Percentiles rank a stretch among this genome's conserved stretches.
Conservation (phyloP, 2,329 filamentous ascomycete species). For the Hypoxylon sp. region DNA sequence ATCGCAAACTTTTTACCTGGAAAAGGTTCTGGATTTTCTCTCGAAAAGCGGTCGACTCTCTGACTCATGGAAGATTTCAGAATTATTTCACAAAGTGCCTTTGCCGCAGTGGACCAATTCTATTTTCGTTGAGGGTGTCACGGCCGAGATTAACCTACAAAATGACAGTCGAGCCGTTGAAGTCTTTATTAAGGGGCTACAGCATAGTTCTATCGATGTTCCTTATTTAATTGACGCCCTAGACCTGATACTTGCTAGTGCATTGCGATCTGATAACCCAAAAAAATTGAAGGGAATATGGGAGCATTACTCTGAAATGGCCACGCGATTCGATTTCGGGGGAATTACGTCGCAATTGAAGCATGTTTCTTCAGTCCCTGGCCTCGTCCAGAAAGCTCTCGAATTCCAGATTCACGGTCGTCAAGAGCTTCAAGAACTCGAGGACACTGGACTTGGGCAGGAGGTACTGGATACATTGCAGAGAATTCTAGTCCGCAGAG, state of each 20-base stretch:
- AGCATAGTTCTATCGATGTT: conserved; percentile 39
- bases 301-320: conserved; percentile 48
- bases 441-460: conserved; percentile 10
- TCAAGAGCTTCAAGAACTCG: conserved; percentile 27
- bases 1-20: conserved; percentile 49
- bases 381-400: conserved; percentile 48
- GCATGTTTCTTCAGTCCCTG: conserved; percentile 45
- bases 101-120: conserved; percentile 57
- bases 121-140: conserved; percentile 57
- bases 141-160: conserved; percentile 58
- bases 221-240: conserved; percentile 57
- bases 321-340: conserved; percentile 47
- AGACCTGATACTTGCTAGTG: conserved; percentile 59
- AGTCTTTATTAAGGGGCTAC: conserved; percentile 57
- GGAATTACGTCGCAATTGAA: conserved; percentile 46
- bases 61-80: conserved; percentile 61
- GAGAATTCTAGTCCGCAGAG: conserved; percentile 50
- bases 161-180: conserved; percentile 57
- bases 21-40: conserved; percentile 59
- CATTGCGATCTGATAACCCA: conserved; percentile 50
- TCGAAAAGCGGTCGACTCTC: conserved; percentile 58
- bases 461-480: conserved; percentile 45
- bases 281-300: conserved; percentile 44
- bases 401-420: conserved; percentile 34
- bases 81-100: conserved; percentile 59